Evolutionary conservation across 2,329 filamentous ascomycete genomes (phyloP), one percentile per base, ranked within the genome.

Genomic region (Pseudocercospora pini-densiflorae): DNA sequence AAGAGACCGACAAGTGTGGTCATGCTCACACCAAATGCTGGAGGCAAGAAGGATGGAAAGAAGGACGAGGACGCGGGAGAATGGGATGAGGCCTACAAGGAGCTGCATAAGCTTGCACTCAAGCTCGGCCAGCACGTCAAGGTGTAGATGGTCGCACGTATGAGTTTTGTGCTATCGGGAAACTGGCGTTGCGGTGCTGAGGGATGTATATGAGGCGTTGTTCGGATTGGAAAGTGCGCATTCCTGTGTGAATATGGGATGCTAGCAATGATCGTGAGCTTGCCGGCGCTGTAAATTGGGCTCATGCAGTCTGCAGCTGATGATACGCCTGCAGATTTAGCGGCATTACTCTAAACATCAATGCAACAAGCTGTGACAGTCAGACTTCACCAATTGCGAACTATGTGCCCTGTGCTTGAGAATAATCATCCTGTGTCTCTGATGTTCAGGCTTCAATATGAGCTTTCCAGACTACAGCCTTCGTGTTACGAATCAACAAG

Each of bases 1-100:
- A 99, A 98, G 89, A 87, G 95, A 70, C 95, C 95, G 59, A 99
- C 95, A 40, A 96, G 92, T 79, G 95, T 99, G 63, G 93, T 97
- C 74, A 97, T 99, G 93, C 88, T 90, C 59, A 81, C 80, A 60
- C 81, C 82, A 57, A 85, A 85, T 73, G 81, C 82, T 29, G 79
- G 80, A 45, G 82, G 81, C 75, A 79, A 82, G 70, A 79, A 77
- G 49, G 79, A 80, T 70, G 80, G 80, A n/a, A 58, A 58, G 21
- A 58, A 43, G 51, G 51, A 55, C 24, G 51, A 55, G 16, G 81
- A 83, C 70, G 83, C 83, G 65, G 84, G 87, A 68, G 78, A 89
- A 73, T 84, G 84, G 74, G 88, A 88, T 78, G 77, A 88, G 68
- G 84, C 85, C 29, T 79, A 83, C 74, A 87, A 86, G 80, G 86